These are phyloP conservation scores for Phaeodactylum tricornutum DNA, from an alignment of 108 stramenopile species.

Conservation along the genomic window DNA sequence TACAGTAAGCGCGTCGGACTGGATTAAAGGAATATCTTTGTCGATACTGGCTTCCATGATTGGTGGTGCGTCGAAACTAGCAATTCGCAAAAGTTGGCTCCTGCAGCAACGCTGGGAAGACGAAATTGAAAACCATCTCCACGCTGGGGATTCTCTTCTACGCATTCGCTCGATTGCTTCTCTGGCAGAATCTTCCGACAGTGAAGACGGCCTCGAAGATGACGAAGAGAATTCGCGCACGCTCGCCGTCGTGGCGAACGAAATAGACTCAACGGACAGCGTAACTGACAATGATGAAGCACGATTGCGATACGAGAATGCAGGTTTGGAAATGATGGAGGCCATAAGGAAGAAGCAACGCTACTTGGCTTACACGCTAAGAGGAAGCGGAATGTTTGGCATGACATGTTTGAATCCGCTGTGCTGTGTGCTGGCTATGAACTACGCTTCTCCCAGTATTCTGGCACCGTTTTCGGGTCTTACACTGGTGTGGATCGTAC, in stretches of 20 bases:
- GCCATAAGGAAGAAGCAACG: neutral
- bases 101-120: slow-evolving; percentile 10
- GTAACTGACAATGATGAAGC: too few relatives aligned
- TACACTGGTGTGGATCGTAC: slow-evolving; percentile 78
- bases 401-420: slow-evolving; percentile 77
- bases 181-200: neutral
- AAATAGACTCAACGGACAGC: neutral
- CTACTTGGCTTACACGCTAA: slow-evolving; percentile 4
- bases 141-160: neutral
- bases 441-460: slow-evolving; percentile 76
- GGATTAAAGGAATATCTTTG: slow-evolving; percentile 60
- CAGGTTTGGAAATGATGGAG: neutral
- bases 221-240: neutral
- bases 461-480: slow-evolving; percentile 80
- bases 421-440: slow-evolving; percentile 73
- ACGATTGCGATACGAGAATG: too few relatives aligned
- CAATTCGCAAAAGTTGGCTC: slow-evolving; percentile 72
- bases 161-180: neutral
- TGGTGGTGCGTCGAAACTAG: slow-evolving; percentile 66
- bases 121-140: slow-evolving; percentile 5
- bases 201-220: neutral
- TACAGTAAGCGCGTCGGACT: slow-evolving; percentile 30
- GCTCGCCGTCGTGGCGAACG: neutral
- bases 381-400: slow-evolving; percentile 61
- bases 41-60: slow-evolving; percentile 67